Evolutionary conservation across 1,139 yeast genomes (phyloP).

Genomic region (Sugiyamaella japonica): DNA sequence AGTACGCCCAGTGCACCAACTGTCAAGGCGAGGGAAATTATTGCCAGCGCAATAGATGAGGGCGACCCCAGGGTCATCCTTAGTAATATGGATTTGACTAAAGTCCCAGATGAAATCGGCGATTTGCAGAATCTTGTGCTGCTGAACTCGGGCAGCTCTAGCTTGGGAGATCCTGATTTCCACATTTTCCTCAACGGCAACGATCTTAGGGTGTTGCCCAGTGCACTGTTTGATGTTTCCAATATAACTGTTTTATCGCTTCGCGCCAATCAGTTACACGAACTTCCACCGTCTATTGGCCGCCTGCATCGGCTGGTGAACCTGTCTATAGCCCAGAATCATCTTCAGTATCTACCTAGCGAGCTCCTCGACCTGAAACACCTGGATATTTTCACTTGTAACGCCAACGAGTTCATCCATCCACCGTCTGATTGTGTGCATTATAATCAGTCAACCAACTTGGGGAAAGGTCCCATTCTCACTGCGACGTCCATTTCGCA

Average conservation of each 20-base stretch:
- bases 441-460: not conserved
- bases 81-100: constrained; percentile 46
- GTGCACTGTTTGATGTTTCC: constrained; percentile 50
- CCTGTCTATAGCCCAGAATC: constrained; percentile 54
- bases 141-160: constrained; percentile 18
- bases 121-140: constrained; percentile 53
- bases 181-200: constrained; percentile 56
- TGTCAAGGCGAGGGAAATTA: constrained; percentile 25
- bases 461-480: constrained; percentile 1
- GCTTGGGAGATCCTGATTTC: constrained; percentile 35
- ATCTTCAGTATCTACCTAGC: constrained; percentile 53
- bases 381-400: constrained; percentile 49
- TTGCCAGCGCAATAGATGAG: constrained; percentile 40
- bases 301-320: constrained; percentile 48
- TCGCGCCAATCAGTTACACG: constrained; percentile 51
- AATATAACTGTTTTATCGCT: constrained; percentile 56
- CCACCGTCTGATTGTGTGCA: constrained; percentile 7
- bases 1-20: constrained; percentile 4
- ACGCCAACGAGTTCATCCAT: constrained; percentile 48
- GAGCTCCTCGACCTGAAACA: constrained; percentile 51
- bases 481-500: not conserved
- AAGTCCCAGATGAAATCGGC: constrained; percentile 55
- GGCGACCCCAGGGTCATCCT: constrained; percentile 44
- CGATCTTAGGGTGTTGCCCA: constrained; percentile 51
- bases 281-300: constrained; percentile 55